Percentiles rank a stretch among this genome's conserved stretches.
Conservation (phyloP, 768 basidiomycete genomes). For the Tulasnella sp. region DNA sequence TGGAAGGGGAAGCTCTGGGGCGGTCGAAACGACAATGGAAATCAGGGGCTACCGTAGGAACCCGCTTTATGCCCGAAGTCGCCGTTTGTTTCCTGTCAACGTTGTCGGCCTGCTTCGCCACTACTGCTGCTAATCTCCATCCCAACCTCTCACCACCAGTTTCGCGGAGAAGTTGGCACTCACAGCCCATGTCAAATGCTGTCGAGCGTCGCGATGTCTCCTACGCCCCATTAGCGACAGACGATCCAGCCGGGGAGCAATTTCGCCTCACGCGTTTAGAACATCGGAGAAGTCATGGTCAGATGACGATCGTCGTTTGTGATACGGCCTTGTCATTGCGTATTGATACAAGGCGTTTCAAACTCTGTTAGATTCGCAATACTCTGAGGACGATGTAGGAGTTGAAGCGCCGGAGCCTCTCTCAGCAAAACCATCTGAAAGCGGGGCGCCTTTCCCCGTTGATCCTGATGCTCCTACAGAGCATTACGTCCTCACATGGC, state of each 20-base stretch:
- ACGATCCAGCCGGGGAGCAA: not conserved
- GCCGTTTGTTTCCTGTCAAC: not conserved
- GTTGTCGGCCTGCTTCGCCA: not conserved
- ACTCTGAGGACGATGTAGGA: not conserved
- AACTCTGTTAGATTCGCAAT: not conserved
- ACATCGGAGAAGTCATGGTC: not conserved
- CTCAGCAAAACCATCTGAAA: not conserved
- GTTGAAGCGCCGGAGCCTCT: not conserved
- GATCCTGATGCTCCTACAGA: constrained; percentile 38
- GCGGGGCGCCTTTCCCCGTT: constrained; percentile 38
- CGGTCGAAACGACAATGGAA: not conserved
- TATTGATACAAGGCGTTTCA: not conserved
- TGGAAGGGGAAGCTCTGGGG: not conserved
- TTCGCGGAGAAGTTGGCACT: not conserved
- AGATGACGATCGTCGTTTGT: not conserved
- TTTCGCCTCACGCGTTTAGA: not conserved
- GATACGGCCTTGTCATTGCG: not conserved
- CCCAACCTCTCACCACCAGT: not conserved
- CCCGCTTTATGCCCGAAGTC: not conserved
- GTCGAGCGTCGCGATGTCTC: not conserved
- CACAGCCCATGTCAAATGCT: not conserved
- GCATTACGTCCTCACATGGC: constrained; percentile 33
- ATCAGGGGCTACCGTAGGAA: not conserved
- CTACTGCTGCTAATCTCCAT: not conserved
- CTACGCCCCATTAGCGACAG: not conserved